These are phyloP conservation scores for Canavalia gladiata DNA, from an alignment of 306 rosid species.

Conservation along the genomic window DNA sequence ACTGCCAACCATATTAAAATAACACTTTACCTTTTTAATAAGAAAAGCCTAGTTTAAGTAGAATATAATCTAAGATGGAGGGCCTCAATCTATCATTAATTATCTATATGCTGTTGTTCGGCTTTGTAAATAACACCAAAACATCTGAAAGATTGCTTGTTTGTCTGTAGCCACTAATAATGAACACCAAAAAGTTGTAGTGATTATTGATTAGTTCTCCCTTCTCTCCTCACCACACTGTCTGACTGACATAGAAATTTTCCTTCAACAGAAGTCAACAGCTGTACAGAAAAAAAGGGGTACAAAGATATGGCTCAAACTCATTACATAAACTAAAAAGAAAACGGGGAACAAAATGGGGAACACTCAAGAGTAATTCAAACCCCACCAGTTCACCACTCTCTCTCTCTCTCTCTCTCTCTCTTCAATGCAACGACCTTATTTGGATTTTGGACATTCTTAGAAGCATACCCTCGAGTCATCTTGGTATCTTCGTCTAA, in stretches of 20 bases:
- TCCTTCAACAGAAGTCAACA: conserved; percentile 60
- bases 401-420: conserved; percentile 57
- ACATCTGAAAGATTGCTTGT: not conserved
- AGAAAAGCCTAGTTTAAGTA: not conserved
- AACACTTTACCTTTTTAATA: not conserved
- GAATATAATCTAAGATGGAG: not conserved
- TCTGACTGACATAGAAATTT: conserved; percentile 42
- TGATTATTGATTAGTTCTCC: conserved; percentile 2
- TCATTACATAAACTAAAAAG: conserved; percentile 35
- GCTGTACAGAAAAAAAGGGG: conserved; percentile 46
- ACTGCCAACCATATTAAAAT: not conserved
- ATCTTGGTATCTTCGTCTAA: conserved; percentile 41
- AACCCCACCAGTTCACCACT: conserved; percentile 57
- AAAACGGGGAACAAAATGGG: conserved; percentile 32
- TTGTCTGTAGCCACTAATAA: conserved; percentile 33
- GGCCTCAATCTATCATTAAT: not conserved
- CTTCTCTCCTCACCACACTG: conserved; percentile 8
- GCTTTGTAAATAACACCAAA: not conserved
- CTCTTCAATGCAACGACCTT: conserved; percentile 61
- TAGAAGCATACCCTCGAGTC: conserved; percentile 50
- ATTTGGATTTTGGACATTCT: conserved; percentile 62
- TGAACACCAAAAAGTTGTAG: conserved; percentile 22
- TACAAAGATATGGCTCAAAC: conserved; percentile 43
- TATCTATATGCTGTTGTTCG: not conserved
- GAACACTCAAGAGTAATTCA: conserved; percentile 19